Base-by-base conservation (phyloP, 164 flowering plant genomes). In the Berberis vulgaris region DNA sequence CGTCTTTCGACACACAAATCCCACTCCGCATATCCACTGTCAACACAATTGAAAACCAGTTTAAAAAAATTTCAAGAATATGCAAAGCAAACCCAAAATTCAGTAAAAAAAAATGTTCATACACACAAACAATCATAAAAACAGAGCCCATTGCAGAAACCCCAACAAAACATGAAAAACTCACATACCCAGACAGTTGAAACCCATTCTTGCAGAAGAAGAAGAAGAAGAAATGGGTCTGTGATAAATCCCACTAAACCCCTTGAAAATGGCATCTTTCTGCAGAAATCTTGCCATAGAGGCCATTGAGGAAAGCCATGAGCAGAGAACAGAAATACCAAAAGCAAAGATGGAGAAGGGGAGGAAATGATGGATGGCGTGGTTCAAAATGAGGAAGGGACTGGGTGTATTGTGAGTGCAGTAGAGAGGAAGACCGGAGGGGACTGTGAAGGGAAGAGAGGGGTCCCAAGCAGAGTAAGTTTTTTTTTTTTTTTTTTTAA, bases 221-320 rank as follows among this genome's bases (percentile, higher is more conserved):
- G 65, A 39, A 49, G 65, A 44, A 54, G 60, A 60, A 66, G 64
- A 65, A 65, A 62, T 69, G 43, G 73, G 68, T 52, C 71, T 75
- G 53, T 53, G 10, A 26, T 11, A 63, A 45, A 69, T 39, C 57
- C 65, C 74, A 46, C 65, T 65, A 67, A 7, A 41, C 9, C 71
- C 2, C 26, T 54, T 68, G 2, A 78, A 57, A 44, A 65, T 71
- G 57, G 67, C 71, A 55, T 82, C 78, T 72, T 72, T 38, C 11
- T 79, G 13, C 58, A 61, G 2, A 80, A 79, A 50, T 79, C 83
- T 72, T 43, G 73, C 76, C 55, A 82, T 69, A 44, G 83, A 80
- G 7, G 82, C 83, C 87, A 85, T 80, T 68, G 75, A 61, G 66
- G 64, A 50, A 64, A 64, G 68, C 73, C 67, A 68, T 61, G 54